Evolutionary conservation across 2,329 filamentous ascomycete genomes (phyloP).

Genomic region (Phialophora expanda): DNA sequence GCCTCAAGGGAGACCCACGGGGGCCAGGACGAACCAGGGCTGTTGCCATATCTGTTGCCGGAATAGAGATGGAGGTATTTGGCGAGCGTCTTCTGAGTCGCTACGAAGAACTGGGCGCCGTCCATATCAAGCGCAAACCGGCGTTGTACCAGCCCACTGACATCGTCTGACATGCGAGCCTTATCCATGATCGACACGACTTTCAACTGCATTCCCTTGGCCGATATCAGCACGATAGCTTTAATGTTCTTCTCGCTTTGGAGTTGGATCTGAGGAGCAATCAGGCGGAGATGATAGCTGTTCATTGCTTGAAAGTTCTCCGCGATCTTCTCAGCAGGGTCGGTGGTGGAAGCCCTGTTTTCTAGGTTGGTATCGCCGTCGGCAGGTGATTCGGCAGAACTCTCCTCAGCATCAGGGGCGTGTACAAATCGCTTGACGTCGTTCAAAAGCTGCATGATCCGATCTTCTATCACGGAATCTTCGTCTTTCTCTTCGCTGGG

Average conservation of each 20-base stretch:
- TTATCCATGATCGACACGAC: constrained; percentile 98
- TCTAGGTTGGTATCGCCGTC: constrained; percentile 47
- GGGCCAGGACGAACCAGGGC: constrained; percentile 86
- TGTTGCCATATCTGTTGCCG: constrained; percentile 87
- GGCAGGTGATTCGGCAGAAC: constrained; percentile 26
- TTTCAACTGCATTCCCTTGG: constrained; percentile 97
- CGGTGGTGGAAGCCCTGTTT: constrained; percentile 42
- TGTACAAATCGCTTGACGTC: constrained; percentile 84
- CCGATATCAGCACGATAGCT: constrained; percentile 93
- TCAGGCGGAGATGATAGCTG: constrained; percentile 91
- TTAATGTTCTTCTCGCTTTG: constrained; percentile 98
- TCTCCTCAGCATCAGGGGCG: constrained; percentile 63
- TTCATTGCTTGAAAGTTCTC: constrained; percentile 89
- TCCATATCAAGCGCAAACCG: constrained; percentile 96
- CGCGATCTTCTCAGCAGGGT: constrained; percentile 76
- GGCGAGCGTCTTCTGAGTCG: constrained; percentile 88
- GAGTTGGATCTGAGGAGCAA: constrained; percentile 95
- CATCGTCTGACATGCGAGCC: constrained; percentile 84
- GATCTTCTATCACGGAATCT: constrained; percentile 74
- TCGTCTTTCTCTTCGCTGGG: constrained; percentile 60
- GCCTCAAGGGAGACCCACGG: constrained; percentile 98
- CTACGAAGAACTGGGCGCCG: constrained; percentile 97
- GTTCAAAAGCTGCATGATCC: constrained; percentile 81
- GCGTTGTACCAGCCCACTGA: constrained; percentile 92
- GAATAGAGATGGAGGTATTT: constrained; percentile 91